Base-by-base conservation (phyloP, 2,329 filamentous ascomycete species). In the Sporothrix variecibatus region DNA sequence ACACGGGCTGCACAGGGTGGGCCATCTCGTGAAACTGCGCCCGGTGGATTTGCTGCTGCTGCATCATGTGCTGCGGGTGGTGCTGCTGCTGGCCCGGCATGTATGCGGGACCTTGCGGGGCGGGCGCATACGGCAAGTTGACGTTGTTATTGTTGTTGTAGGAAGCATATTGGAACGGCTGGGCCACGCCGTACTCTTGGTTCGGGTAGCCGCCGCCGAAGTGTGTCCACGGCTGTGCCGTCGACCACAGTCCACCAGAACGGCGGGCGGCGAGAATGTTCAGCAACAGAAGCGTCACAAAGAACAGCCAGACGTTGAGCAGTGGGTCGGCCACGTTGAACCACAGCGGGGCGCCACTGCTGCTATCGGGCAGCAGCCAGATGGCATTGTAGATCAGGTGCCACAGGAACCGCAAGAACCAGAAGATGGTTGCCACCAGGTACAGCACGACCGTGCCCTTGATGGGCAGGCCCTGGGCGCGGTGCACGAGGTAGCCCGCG, bases 361-460 rank as follows among this genome's bases (percentile, higher is more conserved):
- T 17, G 12, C 4, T 15, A 2, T 46, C 9, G 31, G 28, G 20
- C 15, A 78, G 75, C 31, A 69, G 5, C 65, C 73, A 77, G 20
- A 67, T n/a, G 6, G 74, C 72, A 26, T 53, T 34, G 65, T 76
- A 75, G 28, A 75, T 72, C 51, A 80, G 71, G 6, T 11, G 23
- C 72, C 75, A 77, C 12, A 74, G 40, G 38, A 65, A 75, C 26
- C 77, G 76, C 78, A 81, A 17, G 78, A 81, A 76, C 76, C 79
- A 71, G 58, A 82, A 73, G 75, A 80, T n/a, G 77, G 81, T 68
- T 77, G 81, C 65, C 78, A 81, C 23, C 76, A 84, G 31, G 79
- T 81, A 67, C 78, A 82, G 12, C 78, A 81, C 17, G 78, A 84
- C 69, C 5, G 76, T 74, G 12, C 56, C 40, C 23, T 46, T 31